Conservation (phyloP, 805 yeast genomes). For the Yarrowia sp. region DNA sequence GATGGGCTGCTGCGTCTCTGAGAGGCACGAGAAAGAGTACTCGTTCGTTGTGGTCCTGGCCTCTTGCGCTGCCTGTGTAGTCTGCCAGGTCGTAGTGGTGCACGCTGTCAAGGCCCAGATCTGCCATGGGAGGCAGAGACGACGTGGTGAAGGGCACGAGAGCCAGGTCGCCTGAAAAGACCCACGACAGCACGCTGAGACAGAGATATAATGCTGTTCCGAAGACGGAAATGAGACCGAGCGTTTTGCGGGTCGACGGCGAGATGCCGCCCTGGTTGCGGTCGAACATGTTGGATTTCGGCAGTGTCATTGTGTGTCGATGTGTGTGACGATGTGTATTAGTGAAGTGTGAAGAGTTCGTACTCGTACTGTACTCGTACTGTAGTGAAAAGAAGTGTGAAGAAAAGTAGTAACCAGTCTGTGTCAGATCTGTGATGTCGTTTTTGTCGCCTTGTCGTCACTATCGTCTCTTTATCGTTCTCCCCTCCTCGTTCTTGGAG, state of each 20-base stretch:
- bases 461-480: constrained; percentile 15
- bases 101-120: constrained; percentile 39
- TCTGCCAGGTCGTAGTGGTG: constrained; percentile 70
- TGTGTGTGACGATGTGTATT: background rate
- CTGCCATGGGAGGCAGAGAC: constrained; percentile 18
- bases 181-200: constrained; percentile 19
- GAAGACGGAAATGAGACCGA: constrained; percentile 5
- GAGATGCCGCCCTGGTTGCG: background rate
- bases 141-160: constrained; percentile 19
- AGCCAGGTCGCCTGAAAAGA: constrained; percentile 18
- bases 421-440: no score
- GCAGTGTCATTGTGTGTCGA: constrained; percentile 2
- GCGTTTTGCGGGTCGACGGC: constrained; percentile 2
- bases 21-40: constrained; percentile 83
- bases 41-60: constrained; percentile 77
- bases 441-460: background rate
- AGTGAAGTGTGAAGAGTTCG: no score
- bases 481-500: no score
- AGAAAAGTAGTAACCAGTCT: no score
- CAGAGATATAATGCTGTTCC: constrained; percentile 5
- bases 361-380: no score
- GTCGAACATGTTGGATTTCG: constrained; percentile 21
- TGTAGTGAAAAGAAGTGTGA: no score
- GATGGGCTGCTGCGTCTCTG: constrained; percentile 86
- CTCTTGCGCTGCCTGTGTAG: constrained; percentile 62